phyloP scores from a whole-genome alignment of 176 grass and related monocot species.

The Tillandsia leiboldiana region DNA sequence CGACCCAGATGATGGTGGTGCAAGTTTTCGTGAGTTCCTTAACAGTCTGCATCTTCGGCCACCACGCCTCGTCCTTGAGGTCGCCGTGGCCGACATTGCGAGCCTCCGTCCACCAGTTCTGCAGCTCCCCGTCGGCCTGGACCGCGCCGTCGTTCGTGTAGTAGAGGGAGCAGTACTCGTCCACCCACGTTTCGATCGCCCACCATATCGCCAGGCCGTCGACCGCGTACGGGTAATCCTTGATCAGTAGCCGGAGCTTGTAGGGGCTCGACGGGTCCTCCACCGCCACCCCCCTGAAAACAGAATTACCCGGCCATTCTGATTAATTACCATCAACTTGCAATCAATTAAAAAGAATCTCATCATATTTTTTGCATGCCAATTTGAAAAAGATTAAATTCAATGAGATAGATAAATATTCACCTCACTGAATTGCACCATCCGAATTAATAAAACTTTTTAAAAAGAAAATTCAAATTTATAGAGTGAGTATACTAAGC shows the following conservation, averaged over 20 bases:
- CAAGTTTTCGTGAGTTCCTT: conserved; percentile 40
- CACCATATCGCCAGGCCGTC: conserved; percentile 68
- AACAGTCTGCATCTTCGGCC: conserved; percentile 40
- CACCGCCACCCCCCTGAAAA: conserved; percentile 45
- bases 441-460: too few relatives aligned
- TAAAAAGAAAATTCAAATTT: too few relatives aligned
- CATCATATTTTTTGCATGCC: too few relatives aligned
- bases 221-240: conserved; percentile 65
- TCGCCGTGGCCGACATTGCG: conserved; percentile 83
- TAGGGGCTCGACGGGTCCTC: conserved; percentile 31
- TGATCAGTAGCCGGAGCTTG: conserved; percentile 52
- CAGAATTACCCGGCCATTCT: neutral
- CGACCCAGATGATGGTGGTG: conserved; percentile 71
- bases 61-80: conserved; percentile 50
- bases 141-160: conserved; percentile 39
- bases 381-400: too few relatives aligned
- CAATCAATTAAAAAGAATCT: neutral
- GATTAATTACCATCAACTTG: neutral
- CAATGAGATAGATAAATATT: too few relatives aligned
- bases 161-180: conserved; percentile 65
- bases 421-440: too few relatives aligned
- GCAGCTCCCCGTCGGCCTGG: conserved; percentile 46
- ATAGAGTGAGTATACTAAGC: too few relatives aligned
- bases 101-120: conserved; percentile 79
- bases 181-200: conserved; percentile 60